Percentiles rank a stretch among this genome's conserved stretches.
phyloP scores from a whole-genome alignment of 1,284 basidiomycete genomes.

The Xerocomus nothofagi region DNA sequence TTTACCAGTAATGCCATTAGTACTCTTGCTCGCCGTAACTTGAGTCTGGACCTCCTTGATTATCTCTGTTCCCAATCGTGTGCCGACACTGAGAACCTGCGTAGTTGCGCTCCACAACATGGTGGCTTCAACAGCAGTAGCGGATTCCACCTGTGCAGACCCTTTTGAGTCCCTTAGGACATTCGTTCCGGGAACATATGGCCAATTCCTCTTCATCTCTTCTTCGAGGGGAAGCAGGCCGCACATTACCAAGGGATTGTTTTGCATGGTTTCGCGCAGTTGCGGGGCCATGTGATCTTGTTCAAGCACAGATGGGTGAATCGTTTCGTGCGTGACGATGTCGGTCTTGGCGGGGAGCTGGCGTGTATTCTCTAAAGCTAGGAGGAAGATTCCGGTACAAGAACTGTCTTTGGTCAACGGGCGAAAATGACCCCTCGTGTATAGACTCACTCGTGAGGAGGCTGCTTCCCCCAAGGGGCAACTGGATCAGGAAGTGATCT shows the following conservation, averaged over 20 bases:
- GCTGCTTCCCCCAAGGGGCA: slow-evolving; percentile 58
- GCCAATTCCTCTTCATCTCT: slow-evolving; percentile 49
- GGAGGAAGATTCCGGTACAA: slow-evolving; percentile 49
- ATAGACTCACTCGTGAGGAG: slow-evolving; percentile 55
- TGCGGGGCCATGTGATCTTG: slow-evolving; percentile 42
- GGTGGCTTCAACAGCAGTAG: slow-evolving; percentile 2
- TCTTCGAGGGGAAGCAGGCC: slow-evolving; percentile 53
- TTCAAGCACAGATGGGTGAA: slow-evolving; percentile 59
- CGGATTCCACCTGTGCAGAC: slow-evolving; percentile 9
- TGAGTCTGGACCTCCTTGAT: slow-evolving; percentile 23
- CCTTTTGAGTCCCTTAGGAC: slow-evolving; percentile 9
- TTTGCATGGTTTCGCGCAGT: slow-evolving; percentile 39
- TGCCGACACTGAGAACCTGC: slow-evolving; percentile 14
- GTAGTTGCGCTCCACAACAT: slow-evolving; percentile 18
- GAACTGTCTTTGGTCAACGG: slow-evolving; percentile 41
- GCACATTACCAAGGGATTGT: slow-evolving; percentile 46
- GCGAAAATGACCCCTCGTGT: not conserved
- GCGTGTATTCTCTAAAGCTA: slow-evolving; percentile 47
- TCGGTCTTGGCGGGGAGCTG: slow-evolving; percentile 47
- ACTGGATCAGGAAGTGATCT: slow-evolving; percentile 49
- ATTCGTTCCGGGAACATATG: slow-evolving; percentile 27
- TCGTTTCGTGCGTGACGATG: slow-evolving; percentile 55
- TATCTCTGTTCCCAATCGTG: slow-evolving; percentile 23
- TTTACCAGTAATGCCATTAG: slow-evolving; percentile 12
- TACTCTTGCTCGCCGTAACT: slow-evolving; percentile 5